These are phyloP conservation scores for Rosa multiflora DNA, from an alignment of 306 rosid species.

Conservation along the genomic window DNA sequence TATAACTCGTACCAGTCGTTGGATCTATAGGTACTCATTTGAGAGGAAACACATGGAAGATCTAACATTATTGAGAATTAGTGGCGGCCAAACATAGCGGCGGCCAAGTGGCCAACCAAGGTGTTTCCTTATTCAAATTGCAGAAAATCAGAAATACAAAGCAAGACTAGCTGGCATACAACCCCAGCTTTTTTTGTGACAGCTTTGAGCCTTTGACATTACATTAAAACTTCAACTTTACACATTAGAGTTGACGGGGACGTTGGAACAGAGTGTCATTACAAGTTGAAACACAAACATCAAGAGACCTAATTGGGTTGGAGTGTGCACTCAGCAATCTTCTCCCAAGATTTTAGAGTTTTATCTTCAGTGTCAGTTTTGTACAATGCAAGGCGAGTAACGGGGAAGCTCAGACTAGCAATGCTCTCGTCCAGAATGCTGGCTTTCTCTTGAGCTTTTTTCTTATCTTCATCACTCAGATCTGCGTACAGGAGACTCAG, in stretches of 20 bases:
- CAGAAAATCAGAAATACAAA: conserved; percentile 4
- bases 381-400: conserved; percentile 70
- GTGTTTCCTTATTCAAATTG: neutral
- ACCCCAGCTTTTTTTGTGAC: neutral
- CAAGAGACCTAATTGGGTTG: conserved; percentile 26
- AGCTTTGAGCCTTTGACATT: neutral
- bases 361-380: conserved; percentile 71
- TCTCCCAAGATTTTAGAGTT: conserved; percentile 82
- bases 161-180: neutral
- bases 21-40: neutral
- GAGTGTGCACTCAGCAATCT: conserved; percentile 64
- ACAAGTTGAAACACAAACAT: neutral
- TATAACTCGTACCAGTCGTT: neutral
- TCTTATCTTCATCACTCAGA: conserved; percentile 72
- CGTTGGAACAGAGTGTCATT: neutral
- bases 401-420: conserved; percentile 50
- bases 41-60: neutral
- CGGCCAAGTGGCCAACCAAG: neutral
- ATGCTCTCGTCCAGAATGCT: conserved; percentile 49
- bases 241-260: neutral
- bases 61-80: neutral
- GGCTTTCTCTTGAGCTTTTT: conserved; percentile 54
- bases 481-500: conserved; percentile 74
- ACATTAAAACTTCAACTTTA: neutral
- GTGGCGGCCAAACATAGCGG: neutral